Percentiles rank a stretch among this genome's conserved stretches.
Evolutionary conservation across 164 flowering plant species (phyloP).

Genomic region (Liriodendron chinense): DNA sequence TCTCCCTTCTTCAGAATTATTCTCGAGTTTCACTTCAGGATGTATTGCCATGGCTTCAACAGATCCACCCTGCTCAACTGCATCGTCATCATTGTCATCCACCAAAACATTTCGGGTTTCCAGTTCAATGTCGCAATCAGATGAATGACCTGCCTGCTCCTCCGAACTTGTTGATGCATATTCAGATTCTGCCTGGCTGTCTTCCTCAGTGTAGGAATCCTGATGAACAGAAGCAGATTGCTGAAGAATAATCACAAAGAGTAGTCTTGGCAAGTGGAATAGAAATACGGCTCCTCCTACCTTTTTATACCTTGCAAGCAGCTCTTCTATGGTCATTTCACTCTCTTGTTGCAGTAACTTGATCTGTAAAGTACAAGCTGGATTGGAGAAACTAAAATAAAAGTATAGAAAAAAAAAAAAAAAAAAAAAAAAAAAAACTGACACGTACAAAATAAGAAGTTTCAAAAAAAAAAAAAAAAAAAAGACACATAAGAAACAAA

Average conservation of each 20-base stretch:
- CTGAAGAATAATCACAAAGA: slow-evolving; percentile 2
- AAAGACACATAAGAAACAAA: neutral
- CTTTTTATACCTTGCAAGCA: slow-evolving; percentile 82
- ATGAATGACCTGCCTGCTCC: slow-evolving; percentile 33
- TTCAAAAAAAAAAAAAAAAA: too few relatives aligned
- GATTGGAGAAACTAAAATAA: slow-evolving; percentile 14
- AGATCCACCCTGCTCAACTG: slow-evolving; percentile 23
- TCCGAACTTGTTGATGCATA: slow-evolving; percentile 56
- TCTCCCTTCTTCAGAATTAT: slow-evolving; percentile 42
- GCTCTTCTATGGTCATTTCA: slow-evolving; percentile 79
- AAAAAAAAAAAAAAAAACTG: neutral
- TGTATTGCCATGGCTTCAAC: slow-evolving; percentile 23
- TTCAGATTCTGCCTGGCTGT: slow-evolving; percentile 45
- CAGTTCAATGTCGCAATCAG: slow-evolving; percentile 22
- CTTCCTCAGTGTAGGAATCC: slow-evolving; percentile 30
- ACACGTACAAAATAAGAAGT: neutral
- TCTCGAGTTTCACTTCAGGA: slow-evolving; percentile 23
- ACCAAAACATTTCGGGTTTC: slow-evolving; percentile 14
- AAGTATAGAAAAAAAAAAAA: neutral
- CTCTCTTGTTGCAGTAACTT: slow-evolving; percentile 84
- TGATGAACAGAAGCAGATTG: slow-evolving; percentile 21
- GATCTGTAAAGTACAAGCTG: slow-evolving; percentile 53
- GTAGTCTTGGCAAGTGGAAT: neutral
- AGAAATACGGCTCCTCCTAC: slow-evolving; percentile 26
- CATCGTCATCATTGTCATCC: slow-evolving; percentile 22